phyloP scores from a whole-genome alignment of 208 protist species.

The Tritrichomonas foetus region DNA sequence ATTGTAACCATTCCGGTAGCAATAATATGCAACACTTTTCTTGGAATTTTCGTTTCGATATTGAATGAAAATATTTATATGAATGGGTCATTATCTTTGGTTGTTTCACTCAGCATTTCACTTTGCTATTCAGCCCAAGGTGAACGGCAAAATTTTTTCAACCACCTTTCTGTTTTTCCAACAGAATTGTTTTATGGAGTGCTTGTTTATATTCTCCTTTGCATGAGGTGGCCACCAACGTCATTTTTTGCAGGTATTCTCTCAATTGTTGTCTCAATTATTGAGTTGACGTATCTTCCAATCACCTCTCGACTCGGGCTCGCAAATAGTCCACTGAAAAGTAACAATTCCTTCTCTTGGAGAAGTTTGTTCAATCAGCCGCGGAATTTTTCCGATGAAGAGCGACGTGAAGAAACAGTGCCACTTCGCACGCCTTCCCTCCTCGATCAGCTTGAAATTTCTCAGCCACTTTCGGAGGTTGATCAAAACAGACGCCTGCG shows the following conservation, averaged over 20 bases:
- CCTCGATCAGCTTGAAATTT: neutral
- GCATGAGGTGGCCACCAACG: neutral
- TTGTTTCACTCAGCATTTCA: neutral
- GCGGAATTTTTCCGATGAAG: neutral
- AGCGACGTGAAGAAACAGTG: neutral
- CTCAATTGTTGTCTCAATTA: neutral
- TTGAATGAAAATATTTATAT: too few relatives aligned
- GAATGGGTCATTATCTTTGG: neutral
- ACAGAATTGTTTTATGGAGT: neutral
- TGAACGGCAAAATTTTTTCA: neutral
- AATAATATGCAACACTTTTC: too few relatives aligned
- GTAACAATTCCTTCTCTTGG: neutral
- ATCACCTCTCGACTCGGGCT: too few relatives aligned
- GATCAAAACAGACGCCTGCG: neutral
- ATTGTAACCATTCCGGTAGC: too few relatives aligned
- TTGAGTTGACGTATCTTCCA: neutral
- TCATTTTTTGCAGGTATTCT: neutral
- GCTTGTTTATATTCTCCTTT: neutral
- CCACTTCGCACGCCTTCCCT: neutral
- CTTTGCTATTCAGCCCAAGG: neutral
- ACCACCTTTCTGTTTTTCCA: neutral
- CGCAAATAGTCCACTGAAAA: too few relatives aligned
- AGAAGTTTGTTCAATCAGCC: neutral
- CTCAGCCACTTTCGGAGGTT: neutral
- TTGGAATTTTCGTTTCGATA: too few relatives aligned